Evolutionary conservation across 2,329 filamentous ascomycete genomes (phyloP).

Genomic region (Elsinoe ampelina): DNA sequence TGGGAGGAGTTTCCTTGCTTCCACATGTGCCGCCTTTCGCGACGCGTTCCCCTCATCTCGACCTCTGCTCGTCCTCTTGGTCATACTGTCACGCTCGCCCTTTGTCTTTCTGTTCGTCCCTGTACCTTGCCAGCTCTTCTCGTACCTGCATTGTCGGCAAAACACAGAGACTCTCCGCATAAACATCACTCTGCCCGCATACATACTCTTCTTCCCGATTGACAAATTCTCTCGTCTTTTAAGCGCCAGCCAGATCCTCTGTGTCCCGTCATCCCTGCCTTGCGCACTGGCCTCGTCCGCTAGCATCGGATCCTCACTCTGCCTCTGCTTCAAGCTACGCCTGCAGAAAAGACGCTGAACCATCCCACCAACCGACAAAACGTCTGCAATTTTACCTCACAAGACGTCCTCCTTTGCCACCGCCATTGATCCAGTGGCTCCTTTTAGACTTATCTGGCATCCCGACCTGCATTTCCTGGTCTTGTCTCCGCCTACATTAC

Average conservation of each 20-base stretch:
- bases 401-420: not conserved
- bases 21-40: not conserved
- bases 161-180: not conserved
- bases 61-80: not conserved
- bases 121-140: not conserved
- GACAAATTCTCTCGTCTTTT: not conserved
- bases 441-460: constrained; percentile 11
- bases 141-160: constrained; percentile 5
- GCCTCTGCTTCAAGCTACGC: not conserved
- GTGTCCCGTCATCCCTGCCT: constrained; percentile 5
- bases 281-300: constrained; percentile 7
- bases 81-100: not conserved
- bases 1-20: not conserved
- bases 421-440: constrained; percentile 5
- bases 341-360: constrained; percentile 10
- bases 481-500: constrained; percentile 6
- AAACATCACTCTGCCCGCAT: not conserved
- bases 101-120: not conserved
- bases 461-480: constrained; percentile 2
- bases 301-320: constrained; percentile 1
- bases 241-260: constrained; percentile 7
- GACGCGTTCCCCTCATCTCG: not conserved
- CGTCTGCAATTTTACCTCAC: constrained; percentile 14
- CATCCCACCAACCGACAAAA: constrained; percentile 10
- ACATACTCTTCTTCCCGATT: not conserved